These are phyloP conservation scores for Penicillium goetzii DNA, from an alignment of 495 filamentous ascomycete species.

Conservation along the genomic window DNA sequence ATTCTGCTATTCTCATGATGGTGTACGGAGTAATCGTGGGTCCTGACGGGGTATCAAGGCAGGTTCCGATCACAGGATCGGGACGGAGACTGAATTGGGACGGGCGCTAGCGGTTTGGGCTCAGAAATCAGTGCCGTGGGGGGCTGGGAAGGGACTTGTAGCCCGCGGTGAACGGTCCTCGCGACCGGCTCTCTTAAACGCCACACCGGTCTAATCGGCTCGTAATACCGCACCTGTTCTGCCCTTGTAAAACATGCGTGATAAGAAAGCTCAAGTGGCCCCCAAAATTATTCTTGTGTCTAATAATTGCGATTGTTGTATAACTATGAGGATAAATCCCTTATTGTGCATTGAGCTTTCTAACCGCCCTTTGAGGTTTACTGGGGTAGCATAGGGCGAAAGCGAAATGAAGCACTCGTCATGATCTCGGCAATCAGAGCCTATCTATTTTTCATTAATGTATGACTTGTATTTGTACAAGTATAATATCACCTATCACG, in stretches of 20 bases:
- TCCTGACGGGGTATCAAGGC: conserved; percentile 9
- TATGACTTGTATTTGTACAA: no score
- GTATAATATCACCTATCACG: no score
- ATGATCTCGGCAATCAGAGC: no score
- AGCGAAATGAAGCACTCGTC: no score
- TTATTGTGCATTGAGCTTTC: no score
- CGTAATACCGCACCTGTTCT: conserved; percentile 13
- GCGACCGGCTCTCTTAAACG: conserved; percentile 21
- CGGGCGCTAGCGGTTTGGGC: not conserved
- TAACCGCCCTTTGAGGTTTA: not conserved
- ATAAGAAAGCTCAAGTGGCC: no score
- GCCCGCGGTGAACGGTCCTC: conserved; percentile 21
- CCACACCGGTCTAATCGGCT: conserved; percentile 26
- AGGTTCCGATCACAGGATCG: conserved; percentile 34
- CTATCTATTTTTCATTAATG: no score
- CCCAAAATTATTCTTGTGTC: no score
- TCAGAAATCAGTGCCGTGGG: not conserved
- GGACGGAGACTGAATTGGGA: conserved; percentile 12
- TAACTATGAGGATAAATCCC: no score
- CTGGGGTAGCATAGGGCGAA: not conserved
- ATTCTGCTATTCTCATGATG: conserved; percentile 8
- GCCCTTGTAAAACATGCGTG: not conserved
- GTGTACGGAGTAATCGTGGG: not conserved
- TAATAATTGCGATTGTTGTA: no score
- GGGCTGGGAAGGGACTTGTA: not conserved